Evolutionary conservation across 257 asterid genomes (phyloP).

Genomic region (Verbascum thapsus): DNA sequence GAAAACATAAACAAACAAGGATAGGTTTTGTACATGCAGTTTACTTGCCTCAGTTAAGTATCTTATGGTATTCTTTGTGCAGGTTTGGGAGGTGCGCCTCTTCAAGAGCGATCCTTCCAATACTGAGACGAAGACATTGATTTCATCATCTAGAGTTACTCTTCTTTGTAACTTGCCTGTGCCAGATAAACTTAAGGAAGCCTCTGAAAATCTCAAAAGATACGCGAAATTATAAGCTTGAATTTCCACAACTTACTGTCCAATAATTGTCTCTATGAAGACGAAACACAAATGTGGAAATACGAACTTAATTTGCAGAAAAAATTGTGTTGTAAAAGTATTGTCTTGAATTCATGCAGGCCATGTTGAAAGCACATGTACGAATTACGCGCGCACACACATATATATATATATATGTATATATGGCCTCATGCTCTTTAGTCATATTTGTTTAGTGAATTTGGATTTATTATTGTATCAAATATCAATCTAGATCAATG

Average conservation of each 20-base stretch:
- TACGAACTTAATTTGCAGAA: too few relatives aligned
- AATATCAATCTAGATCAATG: too few relatives aligned
- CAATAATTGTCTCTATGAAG: background rate
- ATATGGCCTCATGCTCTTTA: too few relatives aligned
- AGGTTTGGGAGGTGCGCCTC: slow-evolving; percentile 78
- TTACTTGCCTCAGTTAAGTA: background rate
- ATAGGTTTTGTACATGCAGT: background rate
- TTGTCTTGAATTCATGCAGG: too few relatives aligned
- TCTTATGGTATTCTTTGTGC: background rate
- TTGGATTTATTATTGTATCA: too few relatives aligned
- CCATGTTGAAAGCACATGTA: too few relatives aligned
- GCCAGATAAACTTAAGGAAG: slow-evolving; percentile 54
- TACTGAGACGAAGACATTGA: slow-evolving; percentile 39
- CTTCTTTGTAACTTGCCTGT: slow-evolving; percentile 68
- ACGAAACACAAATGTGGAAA: background rate
- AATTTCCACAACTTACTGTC: background rate
- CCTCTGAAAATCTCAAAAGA: slow-evolving; percentile 51
- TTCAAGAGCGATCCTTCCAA: slow-evolving; percentile 50
- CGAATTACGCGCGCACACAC: too few relatives aligned
- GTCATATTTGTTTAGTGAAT: too few relatives aligned
- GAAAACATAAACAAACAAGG: too few relatives aligned
- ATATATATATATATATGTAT: too few relatives aligned
- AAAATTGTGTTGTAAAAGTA: too few relatives aligned
- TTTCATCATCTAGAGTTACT: slow-evolving; percentile 77
- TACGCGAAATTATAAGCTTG: slow-evolving; percentile 57